Conservation (phyloP, 2,329 filamentous ascomycete species). For the Talaromyces sp. region DNA sequence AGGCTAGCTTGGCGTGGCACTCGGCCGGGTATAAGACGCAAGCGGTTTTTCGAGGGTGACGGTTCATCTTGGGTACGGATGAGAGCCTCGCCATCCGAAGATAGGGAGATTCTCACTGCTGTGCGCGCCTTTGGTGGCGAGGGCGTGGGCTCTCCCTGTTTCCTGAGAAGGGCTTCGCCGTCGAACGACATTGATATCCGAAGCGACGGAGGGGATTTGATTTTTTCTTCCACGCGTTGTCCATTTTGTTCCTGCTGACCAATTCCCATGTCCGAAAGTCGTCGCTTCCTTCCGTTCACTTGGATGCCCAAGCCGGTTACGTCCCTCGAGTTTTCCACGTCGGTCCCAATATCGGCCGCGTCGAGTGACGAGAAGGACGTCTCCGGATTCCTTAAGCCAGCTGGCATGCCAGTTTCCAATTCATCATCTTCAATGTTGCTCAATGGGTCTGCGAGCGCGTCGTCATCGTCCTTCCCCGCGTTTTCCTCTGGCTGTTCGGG, state of each 20-base stretch:
- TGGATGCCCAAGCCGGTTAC: slow-evolving; percentile 15
- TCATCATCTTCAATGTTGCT: background rate
- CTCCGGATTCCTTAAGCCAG: background rate
- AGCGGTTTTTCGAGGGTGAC: slow-evolving; percentile 60
- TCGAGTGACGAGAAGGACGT: slow-evolving; percentile 12
- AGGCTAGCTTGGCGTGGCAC: slow-evolving; percentile 55
- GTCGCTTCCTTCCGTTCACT: slow-evolving; percentile 36
- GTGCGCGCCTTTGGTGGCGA: slow-evolving; percentile 42
- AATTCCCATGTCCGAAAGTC: slow-evolving; percentile 31
- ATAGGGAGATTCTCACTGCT: slow-evolving; percentile 74
- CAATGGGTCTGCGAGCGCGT: background rate
- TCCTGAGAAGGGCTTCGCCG: slow-evolving; percentile 40
- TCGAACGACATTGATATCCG: slow-evolving; percentile 45
- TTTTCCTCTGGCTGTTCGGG: background rate
- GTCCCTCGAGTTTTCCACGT: background rate
- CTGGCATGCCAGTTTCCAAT: background rate
- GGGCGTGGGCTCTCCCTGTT: slow-evolving; percentile 41
- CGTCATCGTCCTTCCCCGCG: background rate
- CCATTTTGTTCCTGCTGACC: background rate
- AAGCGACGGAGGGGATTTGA: slow-evolving; percentile 39
- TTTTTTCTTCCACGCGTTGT: slow-evolving; percentile 9
- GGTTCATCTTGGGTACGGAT: slow-evolving; percentile 70
- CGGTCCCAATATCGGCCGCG: background rate
- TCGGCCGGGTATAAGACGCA: slow-evolving; percentile 49
- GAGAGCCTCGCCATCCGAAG: slow-evolving; percentile 86